Percentiles rank a stretch among this genome's conserved stretches.
These are phyloP conservation scores for Fusarium marasasianum DNA, from an alignment of 2,329 filamentous ascomycete genomes.

Conservation along the genomic window DNA sequence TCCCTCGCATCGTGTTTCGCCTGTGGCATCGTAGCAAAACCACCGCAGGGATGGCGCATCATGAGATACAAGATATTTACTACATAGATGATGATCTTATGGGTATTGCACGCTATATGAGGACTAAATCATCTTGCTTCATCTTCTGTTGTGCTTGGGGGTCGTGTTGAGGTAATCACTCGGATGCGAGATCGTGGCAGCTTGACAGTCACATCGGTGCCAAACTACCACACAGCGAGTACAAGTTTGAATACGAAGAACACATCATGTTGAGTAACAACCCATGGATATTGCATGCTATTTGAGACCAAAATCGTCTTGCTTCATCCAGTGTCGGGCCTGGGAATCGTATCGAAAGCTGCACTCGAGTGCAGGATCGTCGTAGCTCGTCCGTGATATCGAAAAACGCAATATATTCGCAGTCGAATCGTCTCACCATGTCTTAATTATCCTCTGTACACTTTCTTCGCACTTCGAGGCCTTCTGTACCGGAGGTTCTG, in stretches of 20 bases:
- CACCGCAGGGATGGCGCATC: neutral
- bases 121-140: neutral
- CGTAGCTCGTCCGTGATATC: neutral
- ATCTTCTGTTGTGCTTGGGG: neutral
- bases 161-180: neutral
- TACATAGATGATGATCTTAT: neutral
- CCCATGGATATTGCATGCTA: rapidly evolving
- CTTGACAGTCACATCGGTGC: neutral
- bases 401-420: neutral
- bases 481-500: too few species aligned
- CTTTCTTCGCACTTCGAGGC: neutral
- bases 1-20: neutral
- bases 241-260: neutral
- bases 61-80: neutral
- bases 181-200: neutral
- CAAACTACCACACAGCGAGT: neutral
- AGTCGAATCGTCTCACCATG: neutral
- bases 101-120: rapidly evolving
- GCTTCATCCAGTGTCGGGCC: neutral
- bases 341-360: neutral
- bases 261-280: neutral
- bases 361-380: neutral
- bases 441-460: too few species aligned
- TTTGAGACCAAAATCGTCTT: too few species aligned
- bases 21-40: neutral